Percentiles rank a stretch among this genome's conserved stretches.
These are phyloP conservation scores for Moesziomyces antarcticus DNA, from an alignment of 1,284 basidiomycete species.

Conservation along the genomic window DNA sequence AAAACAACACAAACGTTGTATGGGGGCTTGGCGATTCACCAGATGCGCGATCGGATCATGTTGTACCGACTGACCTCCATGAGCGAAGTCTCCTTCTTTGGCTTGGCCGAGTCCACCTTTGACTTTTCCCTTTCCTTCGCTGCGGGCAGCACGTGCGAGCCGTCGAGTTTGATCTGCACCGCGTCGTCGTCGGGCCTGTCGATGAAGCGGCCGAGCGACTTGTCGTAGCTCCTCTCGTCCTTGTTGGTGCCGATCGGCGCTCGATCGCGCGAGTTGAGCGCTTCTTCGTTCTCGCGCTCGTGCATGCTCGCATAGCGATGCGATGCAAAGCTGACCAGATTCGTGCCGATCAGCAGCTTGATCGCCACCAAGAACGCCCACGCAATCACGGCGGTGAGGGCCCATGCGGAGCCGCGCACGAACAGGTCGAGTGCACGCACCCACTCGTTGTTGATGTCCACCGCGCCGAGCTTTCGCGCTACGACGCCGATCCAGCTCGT, in stretches of 20 bases:
- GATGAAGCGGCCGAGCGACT: conserved; percentile 46
- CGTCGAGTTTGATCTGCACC: conserved; percentile 50
- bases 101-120: conserved; percentile 9
- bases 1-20: neutral
- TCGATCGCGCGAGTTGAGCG: conserved; percentile 57
- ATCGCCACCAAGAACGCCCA: conserved; percentile 61
- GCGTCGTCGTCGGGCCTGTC: conserved; percentile 61
- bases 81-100: conserved; percentile 39
- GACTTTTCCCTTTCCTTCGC: conserved; percentile 13
- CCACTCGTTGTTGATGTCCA: conserved; percentile 41
- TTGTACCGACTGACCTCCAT: conserved; percentile 65
- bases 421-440: conserved; percentile 35
- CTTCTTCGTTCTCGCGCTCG: conserved; percentile 60
- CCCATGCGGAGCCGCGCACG: conserved; percentile 45
- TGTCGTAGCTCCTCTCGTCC: conserved; percentile 55
- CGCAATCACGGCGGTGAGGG: conserved; percentile 43
- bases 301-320: conserved; percentile 58
- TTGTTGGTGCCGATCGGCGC: conserved; percentile 62
- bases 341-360: conserved; percentile 64
- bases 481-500: conserved; percentile 42
- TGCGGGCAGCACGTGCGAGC: conserved; percentile 33
- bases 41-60: conserved; percentile 63
- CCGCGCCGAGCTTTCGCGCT: conserved; percentile 29
- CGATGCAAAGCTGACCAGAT: conserved; percentile 60
- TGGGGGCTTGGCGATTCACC: conserved; percentile 21